A percentile compares a stretch with the other conserved stretches of the same genome.
These are phyloP conservation scores for Fusarium brevicatenulatum DNA, from an alignment of 2,329 filamentous ascomycete species.

Conservation along the genomic window DNA sequence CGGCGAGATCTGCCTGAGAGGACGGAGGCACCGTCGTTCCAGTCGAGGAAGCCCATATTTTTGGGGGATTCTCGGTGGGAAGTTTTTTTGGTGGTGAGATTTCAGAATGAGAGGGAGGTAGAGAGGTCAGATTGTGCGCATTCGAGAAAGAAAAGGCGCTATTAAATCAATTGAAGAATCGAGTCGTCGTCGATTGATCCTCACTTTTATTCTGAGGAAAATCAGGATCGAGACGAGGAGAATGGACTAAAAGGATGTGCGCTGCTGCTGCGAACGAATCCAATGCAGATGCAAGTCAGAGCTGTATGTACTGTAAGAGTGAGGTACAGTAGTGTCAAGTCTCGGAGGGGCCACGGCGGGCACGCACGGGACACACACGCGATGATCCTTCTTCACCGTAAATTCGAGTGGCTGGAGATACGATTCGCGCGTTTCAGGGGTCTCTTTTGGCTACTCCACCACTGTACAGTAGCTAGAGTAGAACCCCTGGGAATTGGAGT, in stretches of 20 bases:
- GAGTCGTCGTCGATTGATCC: background rate
- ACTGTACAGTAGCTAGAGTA: background rate
- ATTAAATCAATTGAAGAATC: conserved; percentile 1
- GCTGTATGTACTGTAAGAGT: conserved; percentile 13
- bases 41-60: conserved; percentile 50
- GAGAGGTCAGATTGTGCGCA: conserved; percentile 11
- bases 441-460: background rate
- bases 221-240: conserved; percentile 7
- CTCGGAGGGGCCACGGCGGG: conserved; percentile 1
- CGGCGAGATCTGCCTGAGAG: conserved; percentile 45
- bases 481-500: background rate
- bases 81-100: background rate
- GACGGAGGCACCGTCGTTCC: conserved; percentile 48
- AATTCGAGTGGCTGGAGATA: conserved; percentile 18
- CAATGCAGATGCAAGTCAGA: conserved; percentile 39
- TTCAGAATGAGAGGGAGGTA: background rate
- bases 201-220: background rate
- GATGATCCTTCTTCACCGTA: conserved; percentile 14
- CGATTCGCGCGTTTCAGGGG: conserved; percentile 14
- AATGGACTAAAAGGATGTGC: background rate
- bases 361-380: conserved; percentile 2
- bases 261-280: conserved; percentile 19
- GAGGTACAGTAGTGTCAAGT: conserved; percentile 8
- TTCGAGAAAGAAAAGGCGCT: background rate
- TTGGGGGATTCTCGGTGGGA: background rate